Evolutionary conservation across 2,329 filamentous ascomycete genomes (phyloP).

Genomic region (Trichoderma aggressivum): DNA sequence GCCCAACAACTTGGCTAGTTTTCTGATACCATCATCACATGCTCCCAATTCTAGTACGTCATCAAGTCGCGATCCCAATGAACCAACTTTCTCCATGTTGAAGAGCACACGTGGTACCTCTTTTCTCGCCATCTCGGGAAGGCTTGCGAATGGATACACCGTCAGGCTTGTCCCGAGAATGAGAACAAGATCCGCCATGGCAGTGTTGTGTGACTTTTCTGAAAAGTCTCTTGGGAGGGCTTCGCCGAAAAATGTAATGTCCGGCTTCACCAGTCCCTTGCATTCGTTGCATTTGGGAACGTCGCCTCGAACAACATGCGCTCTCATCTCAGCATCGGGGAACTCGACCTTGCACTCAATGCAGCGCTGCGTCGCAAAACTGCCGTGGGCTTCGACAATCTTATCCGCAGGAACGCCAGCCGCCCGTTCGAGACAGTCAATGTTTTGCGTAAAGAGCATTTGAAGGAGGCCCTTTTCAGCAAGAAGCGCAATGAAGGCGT

Average conservation of each 20-base stretch:
- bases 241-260: conserved; percentile 94
- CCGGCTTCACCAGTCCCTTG: conserved; percentile 80
- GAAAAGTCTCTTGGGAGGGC: conserved; percentile 45
- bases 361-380: conserved; percentile 86
- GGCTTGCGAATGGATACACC: conserved; percentile 83
- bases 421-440: conserved; percentile 86
- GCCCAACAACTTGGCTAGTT: conserved; percentile 73
- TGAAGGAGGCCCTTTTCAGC: conserved; percentile 73
- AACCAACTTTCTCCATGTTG: conserved; percentile 80
- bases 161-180: conserved; percentile 85
- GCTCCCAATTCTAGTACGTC: conserved; percentile 81
- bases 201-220: conserved; percentile 43
- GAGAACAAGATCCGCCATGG: conserved; percentile 71
- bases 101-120: conserved; percentile 75
- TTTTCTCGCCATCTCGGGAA: conserved; percentile 63
- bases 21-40: conserved; percentile 77
- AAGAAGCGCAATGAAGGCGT: conserved; percentile 82
- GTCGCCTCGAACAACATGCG: conserved; percentile 61
- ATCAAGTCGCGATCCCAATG: conserved; percentile 71
- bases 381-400: conserved; percentile 93
- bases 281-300: conserved; percentile 73
- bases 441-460: conserved; percentile 96
- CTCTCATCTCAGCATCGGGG: conserved; percentile 70
- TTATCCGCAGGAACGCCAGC: conserved; percentile 78
- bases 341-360: conserved; percentile 78